Base-by-base conservation (phyloP, 768 basidiomycete species). In the Pleurotus salmoneostramineus region DNA sequence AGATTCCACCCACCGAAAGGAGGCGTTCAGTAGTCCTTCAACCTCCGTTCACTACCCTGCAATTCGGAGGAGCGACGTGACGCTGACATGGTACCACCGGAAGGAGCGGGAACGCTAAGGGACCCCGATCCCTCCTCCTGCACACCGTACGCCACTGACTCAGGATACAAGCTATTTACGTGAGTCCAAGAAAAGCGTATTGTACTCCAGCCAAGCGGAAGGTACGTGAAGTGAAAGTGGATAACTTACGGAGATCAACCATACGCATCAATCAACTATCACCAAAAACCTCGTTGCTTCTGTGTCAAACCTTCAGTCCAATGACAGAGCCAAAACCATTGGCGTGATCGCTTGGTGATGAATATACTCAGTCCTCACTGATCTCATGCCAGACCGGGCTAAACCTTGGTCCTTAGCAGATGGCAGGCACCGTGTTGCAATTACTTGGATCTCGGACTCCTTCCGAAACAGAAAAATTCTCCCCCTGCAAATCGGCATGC, bases 61-160 rank as follows among this genome's bases (percentile, higher is more conserved):
- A 17, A 14, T 15, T 45, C 4, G 34, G 36, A 37, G 31, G 34
- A 33, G 50, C 34, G 33, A 51, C 17, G 36, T 32, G 50, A 33
- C 14, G 48, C 27, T 21, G 32, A 35, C 14, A 43, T 40, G 40
- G 40, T 55, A 55, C 27, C 12, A 40, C 52, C 52, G 52, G 52
- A 55, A 55, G 52, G 40, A 55, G 40, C 52, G 52, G 52, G 40
- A 43, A 31, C 15, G 12, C 21, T n/a, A 55, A 44, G 52, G 52
- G 36, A 42, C 27, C 36, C 52, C 52, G 52, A 51, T 51, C 31
- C 50, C 33, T 51, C 33, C 52, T 27, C 17, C 8, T 43, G 36
- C 21, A 43, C 17, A 37, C 52, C 52, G 52, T 42, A 12, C 12
- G 40, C 33, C 21, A 27, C 21, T 27, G 21, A 27, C 21, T 27